A percentile compares a stretch with the other conserved stretches of the same genome.
Conservation (phyloP, 176 grass and related monocot species). For the Avena insularis region DNA sequence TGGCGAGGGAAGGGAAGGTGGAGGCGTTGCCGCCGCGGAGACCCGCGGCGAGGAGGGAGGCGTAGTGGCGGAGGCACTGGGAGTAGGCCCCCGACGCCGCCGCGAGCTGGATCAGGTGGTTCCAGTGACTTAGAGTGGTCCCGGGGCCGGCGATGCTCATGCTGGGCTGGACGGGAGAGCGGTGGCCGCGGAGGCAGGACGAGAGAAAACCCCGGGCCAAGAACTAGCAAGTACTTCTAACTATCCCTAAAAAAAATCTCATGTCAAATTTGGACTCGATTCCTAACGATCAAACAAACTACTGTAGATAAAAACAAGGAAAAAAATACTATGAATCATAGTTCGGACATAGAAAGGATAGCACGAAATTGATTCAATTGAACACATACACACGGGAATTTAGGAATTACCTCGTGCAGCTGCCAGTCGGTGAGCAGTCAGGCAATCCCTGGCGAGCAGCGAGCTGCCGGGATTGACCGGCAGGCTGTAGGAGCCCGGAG, state of each 20-base stretch:
- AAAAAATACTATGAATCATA: no score
- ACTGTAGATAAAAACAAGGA: no score
- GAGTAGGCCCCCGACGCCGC: conserved; percentile 42
- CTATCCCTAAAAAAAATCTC: neutral
- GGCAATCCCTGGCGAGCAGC: no score
- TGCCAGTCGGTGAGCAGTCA: neutral
- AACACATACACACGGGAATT: neutral
- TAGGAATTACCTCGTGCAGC: neutral
- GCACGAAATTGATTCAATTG: neutral
- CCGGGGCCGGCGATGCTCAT: conserved; percentile 12
- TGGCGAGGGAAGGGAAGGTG: conserved; percentile 71
- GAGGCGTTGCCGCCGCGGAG: conserved; percentile 56
- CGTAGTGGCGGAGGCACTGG: conserved; percentile 53
- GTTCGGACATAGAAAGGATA: no score
- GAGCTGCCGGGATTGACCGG: no score
- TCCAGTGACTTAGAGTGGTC: conserved; percentile 46
- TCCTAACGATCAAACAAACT: neutral
- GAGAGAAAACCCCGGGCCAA: neutral
- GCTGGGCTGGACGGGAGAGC: neutral
- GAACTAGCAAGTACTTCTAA: neutral
- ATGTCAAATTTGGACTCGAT: neutral
- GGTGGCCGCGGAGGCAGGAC: no score
- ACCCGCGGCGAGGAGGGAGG: conserved; percentile 51
- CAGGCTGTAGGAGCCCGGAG: no score
- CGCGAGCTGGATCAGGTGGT: conserved; percentile 51